phyloP scores from a whole-genome alignment of 1,139 yeast species.

The Saccharomyces hybrid region DNA sequence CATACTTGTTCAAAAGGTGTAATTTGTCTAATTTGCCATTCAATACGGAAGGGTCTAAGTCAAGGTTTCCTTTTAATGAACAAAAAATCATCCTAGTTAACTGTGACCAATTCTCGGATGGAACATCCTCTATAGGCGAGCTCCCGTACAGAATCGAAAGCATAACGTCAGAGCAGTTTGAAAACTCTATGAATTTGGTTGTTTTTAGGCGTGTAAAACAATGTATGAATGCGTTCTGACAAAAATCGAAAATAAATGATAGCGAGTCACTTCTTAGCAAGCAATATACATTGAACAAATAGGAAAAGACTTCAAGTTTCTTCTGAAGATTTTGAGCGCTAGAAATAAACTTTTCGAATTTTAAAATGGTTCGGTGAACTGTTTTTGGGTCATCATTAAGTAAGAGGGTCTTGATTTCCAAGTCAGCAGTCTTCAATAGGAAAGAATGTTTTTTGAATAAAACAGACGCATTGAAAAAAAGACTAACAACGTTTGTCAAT shows the following conservation, averaged over 20 bases:
- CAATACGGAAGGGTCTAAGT: constrained; percentile 11
- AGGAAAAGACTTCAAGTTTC: constrained; percentile 11
- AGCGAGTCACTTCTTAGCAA: constrained; percentile 10
- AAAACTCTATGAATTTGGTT: constrained; percentile 6
- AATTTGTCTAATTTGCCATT: constrained; percentile 15
- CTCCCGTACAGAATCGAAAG: constrained; percentile 18
- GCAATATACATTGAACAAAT: constrained; percentile 18
- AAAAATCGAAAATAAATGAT: constrained; percentile 12
- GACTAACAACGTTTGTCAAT: constrained; percentile 29
- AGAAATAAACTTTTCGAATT: constrained; percentile 22
- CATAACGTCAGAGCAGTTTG: constrained; percentile 20
- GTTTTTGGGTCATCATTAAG: constrained; percentile 5
- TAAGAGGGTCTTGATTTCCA: constrained; percentile 10
- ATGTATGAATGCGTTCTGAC: constrained; percentile 12
- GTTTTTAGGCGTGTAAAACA: constrained; percentile 11
- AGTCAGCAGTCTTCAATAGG: constrained; percentile 10
- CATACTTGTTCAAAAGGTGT: constrained; percentile 24
- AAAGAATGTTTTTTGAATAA: constrained; percentile 10
- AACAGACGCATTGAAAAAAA: constrained; percentile 28
- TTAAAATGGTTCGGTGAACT: constrained; percentile 14
- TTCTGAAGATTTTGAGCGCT: constrained; percentile 8
- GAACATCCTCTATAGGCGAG: constrained; percentile 7
- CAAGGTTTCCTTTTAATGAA: constrained; percentile 20
- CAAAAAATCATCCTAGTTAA: constrained; percentile 19
- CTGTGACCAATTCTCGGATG: constrained; percentile 14